Conservation (phyloP, 371 early-diverging fungal genomes). For the Mortierella sp. region DNA sequence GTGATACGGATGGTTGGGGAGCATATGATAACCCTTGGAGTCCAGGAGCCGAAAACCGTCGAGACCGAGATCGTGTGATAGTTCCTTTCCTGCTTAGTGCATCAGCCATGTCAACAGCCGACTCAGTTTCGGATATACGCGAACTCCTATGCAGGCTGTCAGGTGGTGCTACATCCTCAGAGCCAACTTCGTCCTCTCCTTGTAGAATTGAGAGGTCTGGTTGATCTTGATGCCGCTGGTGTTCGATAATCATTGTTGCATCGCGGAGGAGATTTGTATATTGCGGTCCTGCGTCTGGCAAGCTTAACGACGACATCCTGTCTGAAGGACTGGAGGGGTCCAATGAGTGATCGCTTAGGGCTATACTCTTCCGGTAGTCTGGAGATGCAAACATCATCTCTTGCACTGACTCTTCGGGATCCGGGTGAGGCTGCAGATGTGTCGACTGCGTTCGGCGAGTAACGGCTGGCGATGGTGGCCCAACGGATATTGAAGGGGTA, state of each 20-base stretch:
- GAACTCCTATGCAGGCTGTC: background rate
- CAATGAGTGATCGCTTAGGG: constrained; percentile 21
- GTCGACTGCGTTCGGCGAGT: background rate
- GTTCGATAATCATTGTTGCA: constrained; percentile 35
- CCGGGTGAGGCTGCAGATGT: background rate
- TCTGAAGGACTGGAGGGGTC: constrained; percentile 17
- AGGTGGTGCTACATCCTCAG: background rate
- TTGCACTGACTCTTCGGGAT: constrained; percentile 3
- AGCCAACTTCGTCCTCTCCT: background rate
- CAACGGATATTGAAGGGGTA: background rate
- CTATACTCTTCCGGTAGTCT: constrained; percentile 37
- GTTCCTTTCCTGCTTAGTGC: constrained; percentile 14
- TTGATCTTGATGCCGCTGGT: constrained; percentile 18
- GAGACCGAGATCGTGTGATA: constrained; percentile 18
- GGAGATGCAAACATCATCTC: constrained; percentile 45
- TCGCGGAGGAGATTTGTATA: constrained; percentile 37
- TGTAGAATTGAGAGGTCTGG: background rate
- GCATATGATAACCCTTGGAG: constrained; percentile 14
- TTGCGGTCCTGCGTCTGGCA: constrained; percentile 6
- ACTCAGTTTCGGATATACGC: background rate
- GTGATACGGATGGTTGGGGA: constrained; percentile 6
- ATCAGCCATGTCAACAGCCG: background rate
- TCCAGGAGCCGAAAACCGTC: constrained; percentile 38
- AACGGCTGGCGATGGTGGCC: constrained; percentile 7
- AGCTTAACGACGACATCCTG: constrained; percentile 8